phyloP scores from a whole-genome alignment of 805 yeast species.

The Blastobotrys chiropterorum region DNA sequence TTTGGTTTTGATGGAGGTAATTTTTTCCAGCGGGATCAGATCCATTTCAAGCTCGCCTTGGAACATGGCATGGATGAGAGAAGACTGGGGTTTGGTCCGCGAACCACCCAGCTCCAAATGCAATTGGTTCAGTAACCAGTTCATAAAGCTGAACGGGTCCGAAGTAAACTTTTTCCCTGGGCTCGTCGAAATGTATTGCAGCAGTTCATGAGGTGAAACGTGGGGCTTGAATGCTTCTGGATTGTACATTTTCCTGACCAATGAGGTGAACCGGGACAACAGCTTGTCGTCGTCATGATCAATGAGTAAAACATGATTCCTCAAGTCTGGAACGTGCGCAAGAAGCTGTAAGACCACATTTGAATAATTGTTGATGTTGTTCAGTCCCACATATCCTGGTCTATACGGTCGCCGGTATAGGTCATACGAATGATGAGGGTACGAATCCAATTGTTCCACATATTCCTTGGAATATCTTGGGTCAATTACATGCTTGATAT shows the following conservation, averaged over 20 bases:
- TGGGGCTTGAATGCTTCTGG: constrained; percentile 50
- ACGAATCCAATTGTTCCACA: constrained; percentile 31
- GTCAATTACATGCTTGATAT: constrained; percentile 45
- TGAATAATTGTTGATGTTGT: constrained; percentile 50
- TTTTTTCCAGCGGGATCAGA: too few relatives aligned
- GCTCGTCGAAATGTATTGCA: constrained; percentile 41
- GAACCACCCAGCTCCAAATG: constrained; percentile 30
- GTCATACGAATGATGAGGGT: constrained; percentile 30
- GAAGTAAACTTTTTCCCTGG: constrained; percentile 40
- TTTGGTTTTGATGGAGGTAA: constrained; percentile 26
- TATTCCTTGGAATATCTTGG: constrained; percentile 43
- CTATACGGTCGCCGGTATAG: constrained; percentile 41
- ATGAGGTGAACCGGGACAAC: constrained; percentile 26
- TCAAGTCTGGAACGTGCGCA: constrained; percentile 45
- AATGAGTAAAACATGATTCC: constrained; percentile 41
- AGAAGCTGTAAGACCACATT: constrained; percentile 53
- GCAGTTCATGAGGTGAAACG: constrained; percentile 60
- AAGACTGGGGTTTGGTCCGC: constrained; percentile 17
- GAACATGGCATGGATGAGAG: constrained; percentile 35
- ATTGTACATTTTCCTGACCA: constrained; percentile 62
- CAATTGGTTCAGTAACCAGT: constrained; percentile 53
- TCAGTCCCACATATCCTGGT: constrained; percentile 65
- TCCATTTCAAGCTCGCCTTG: constrained; percentile 50
- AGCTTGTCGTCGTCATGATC: neutral
- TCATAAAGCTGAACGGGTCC: constrained; percentile 52